These are phyloP conservation scores for Citrullus amarus DNA, from an alignment of 306 rosid genomes.

Conservation along the genomic window DNA sequence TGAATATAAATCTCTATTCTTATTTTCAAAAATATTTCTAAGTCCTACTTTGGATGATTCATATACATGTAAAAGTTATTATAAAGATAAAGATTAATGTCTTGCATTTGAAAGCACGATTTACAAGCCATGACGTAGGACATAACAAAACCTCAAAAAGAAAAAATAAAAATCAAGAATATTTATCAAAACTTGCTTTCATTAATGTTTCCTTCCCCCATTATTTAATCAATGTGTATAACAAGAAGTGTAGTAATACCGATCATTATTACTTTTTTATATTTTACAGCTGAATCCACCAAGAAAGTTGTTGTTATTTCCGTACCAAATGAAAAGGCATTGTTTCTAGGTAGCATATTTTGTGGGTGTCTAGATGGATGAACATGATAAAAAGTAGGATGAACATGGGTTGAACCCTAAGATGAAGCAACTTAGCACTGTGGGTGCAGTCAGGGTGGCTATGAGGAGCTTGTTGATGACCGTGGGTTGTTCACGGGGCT, in stretches of 20 bases:
- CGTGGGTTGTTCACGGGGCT: conserved; percentile 45
- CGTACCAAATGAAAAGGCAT: conserved; percentile 17
- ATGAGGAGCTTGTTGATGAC: conserved; percentile 70
- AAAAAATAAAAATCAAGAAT: no score
- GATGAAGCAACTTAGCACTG: conserved; percentile 65
- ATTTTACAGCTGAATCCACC: not conserved
- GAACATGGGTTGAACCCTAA: conserved; percentile 47
- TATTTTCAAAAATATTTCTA: not conserved
- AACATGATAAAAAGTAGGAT: conserved; percentile 28
- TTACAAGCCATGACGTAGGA: not conserved
- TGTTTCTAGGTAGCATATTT: conserved; percentile 66
- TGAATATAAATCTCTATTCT: not conserved
- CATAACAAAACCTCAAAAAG: not conserved
- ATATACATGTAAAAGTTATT: not conserved
- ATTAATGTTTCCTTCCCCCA: not conserved
- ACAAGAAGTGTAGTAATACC: not conserved
- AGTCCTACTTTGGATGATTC: not conserved
- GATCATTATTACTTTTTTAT: not conserved
- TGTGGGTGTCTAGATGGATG: conserved; percentile 82
- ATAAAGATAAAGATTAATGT: not conserved
- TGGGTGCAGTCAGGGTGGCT: conserved; percentile 74
- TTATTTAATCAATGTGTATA: not conserved
- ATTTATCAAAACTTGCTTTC: not conserved
- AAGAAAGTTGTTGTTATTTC: not conserved
- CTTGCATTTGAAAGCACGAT: not conserved